Percentiles rank a stretch among this genome's conserved stretches.
These are phyloP conservation scores for Astrothelium macrocarpum DNA, from an alignment of 495 filamentous ascomycete species.

Conservation along the genomic window DNA sequence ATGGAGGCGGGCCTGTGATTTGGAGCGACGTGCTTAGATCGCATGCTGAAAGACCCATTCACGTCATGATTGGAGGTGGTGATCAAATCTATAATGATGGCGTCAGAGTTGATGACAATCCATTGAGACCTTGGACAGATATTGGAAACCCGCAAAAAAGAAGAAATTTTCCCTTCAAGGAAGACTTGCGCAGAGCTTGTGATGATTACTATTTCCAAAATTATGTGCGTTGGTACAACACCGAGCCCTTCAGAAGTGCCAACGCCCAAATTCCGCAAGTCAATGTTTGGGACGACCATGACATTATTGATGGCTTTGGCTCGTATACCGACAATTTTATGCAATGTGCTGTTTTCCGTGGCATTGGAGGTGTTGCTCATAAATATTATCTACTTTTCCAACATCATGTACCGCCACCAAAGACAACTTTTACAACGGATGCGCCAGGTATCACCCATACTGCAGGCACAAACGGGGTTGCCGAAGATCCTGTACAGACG, in stretches of 20 bases:
- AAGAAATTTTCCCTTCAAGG: slow-evolving; percentile 63
- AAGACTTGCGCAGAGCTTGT: slow-evolving; percentile 61
- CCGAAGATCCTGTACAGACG: slow-evolving; percentile 55
- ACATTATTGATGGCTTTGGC: slow-evolving; percentile 59
- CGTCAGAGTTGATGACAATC: slow-evolving; percentile 72
- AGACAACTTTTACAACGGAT: slow-evolving; percentile 72
- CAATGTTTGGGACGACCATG: slow-evolving; percentile 93
- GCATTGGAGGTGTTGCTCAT: slow-evolving; percentile 64
- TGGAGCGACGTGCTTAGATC: slow-evolving; percentile 85
- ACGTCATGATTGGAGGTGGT: slow-evolving; percentile 92
- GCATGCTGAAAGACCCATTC: slow-evolving; percentile 63
- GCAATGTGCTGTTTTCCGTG: slow-evolving; percentile 81
- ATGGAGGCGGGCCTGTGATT: slow-evolving; percentile 61
- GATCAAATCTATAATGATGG: slow-evolving; percentile 95
- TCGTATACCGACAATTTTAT: slow-evolving; percentile 91
- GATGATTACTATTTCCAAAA: slow-evolving; percentile 87
- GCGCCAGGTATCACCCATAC: slow-evolving; percentile 42
- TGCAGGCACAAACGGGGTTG: slow-evolving; percentile 39
- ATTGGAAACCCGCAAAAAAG: slow-evolving; percentile 77
- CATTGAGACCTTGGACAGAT: slow-evolving; percentile 67
- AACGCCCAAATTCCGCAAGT: slow-evolving; percentile 85
- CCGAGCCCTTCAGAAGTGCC: slow-evolving; percentile 69
- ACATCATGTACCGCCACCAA: slow-evolving; percentile 76
- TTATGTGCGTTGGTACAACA: slow-evolving; percentile 79
- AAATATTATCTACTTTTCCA: slow-evolving; percentile 84